Percentiles rank a stretch among this genome's conserved stretches.
phyloP scores from a whole-genome alignment of 1,284 basidiomycete species.

The Sanguinoderma infundibulare region DNA sequence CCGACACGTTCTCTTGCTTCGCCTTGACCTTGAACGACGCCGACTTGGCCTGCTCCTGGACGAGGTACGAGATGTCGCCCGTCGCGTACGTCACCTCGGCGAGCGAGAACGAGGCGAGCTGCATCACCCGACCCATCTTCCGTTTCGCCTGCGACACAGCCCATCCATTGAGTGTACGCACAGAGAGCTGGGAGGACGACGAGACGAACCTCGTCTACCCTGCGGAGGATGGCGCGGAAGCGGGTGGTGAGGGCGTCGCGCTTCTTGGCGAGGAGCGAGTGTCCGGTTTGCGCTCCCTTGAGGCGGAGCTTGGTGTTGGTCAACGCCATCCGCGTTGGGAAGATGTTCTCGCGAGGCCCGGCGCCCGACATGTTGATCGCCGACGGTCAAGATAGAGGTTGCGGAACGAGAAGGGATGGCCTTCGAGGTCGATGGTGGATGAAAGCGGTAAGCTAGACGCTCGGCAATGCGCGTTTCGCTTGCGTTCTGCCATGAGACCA shows the following conservation, averaged over 20 bases:
- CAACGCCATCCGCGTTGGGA: constrained; percentile 94
- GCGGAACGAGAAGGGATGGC: neutral
- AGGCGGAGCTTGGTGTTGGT: constrained; percentile 93
- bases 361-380: constrained; percentile 76
- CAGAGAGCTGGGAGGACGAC: neutral
- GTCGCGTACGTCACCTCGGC: constrained; percentile 99
- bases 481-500: too few species aligned
- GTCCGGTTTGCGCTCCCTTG: constrained; percentile 97
- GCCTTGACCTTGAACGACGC: constrained; percentile 94
- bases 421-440: constrained; percentile 1
- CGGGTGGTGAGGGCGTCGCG: constrained; percentile 93
- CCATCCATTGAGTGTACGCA: neutral
- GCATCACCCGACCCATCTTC: constrained; percentile 99
- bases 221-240: constrained; percentile 88
- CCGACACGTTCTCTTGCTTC: constrained; percentile 98
- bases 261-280: constrained; percentile 97
- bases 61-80: constrained; percentile 95
- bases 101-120: constrained; percentile 96
- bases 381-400: neutral
- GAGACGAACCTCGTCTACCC: constrained; percentile 87
- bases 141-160: constrained; percentile 79
- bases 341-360: constrained; percentile 89
- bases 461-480: neutral
- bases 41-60: constrained; percentile 90
- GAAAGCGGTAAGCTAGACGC: constrained; percentile 13